phyloP scores from a whole-genome alignment of 1,284 basidiomycete genomes.

The Neonothopanus nambi region DNA sequence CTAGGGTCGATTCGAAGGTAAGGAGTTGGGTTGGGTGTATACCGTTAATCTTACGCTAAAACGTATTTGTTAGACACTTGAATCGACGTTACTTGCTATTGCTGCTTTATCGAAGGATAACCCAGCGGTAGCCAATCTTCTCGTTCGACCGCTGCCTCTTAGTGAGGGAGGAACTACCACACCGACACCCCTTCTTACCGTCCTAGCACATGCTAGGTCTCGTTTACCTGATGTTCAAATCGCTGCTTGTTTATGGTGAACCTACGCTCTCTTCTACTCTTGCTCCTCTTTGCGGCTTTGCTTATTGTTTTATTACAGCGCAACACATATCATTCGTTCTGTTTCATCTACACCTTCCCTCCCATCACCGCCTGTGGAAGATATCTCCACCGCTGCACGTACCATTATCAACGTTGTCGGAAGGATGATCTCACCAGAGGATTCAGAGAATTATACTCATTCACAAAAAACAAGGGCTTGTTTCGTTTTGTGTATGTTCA shows the following conservation, averaged over 20 bases:
- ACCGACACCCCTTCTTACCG: slow-evolving; percentile 30
- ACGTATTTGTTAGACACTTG: too few species aligned
- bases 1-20: slow-evolving; percentile 20
- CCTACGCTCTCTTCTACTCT: neutral
- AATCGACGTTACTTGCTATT: slow-evolving; percentile 70
- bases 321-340: slow-evolving; percentile 54
- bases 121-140: slow-evolving; percentile 44
- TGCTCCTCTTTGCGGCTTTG: slow-evolving; percentile 6
- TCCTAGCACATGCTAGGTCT: slow-evolving; percentile 46
- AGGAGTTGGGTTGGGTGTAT: too few species aligned
- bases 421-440: slow-evolving; percentile 40
- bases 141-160: slow-evolving; percentile 27
- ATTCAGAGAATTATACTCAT: neutral
- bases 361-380: slow-evolving; percentile 33
- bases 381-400: slow-evolving; percentile 40
- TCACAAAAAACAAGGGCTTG: neutral
- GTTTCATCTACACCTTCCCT: neutral
- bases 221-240: slow-evolving; percentile 62
- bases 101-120: slow-evolving; percentile 73
- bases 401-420: slow-evolving; percentile 66
- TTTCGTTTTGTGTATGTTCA: too few species aligned
- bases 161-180: too few species aligned
- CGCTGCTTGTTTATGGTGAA: slow-evolving; percentile 67
- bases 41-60: too few species aligned
- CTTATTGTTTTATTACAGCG: slow-evolving; percentile 36